Evolutionary conservation across 129 eudicot species (phyloP), one percentile per base, ranked within the genome.

Genomic region (Glebionis coronaria): DNA sequence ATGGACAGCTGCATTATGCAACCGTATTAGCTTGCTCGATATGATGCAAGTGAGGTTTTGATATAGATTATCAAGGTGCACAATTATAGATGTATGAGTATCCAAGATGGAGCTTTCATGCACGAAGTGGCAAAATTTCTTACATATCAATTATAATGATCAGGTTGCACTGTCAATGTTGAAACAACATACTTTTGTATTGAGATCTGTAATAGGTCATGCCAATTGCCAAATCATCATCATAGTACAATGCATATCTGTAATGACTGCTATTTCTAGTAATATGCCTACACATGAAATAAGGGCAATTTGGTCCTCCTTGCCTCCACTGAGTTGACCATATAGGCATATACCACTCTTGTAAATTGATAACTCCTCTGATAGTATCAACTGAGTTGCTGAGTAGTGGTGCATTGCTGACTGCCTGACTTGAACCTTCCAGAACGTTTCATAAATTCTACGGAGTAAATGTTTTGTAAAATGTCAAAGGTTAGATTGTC

Each of bases 1-100:
- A 14, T 19, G 76, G 53, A 6, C 25, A 55, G 29, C 28, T 61
- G 76, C 53, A 62, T 55, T 72, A 62, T 62, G 76, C 63, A 62
- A 40, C 38, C 27, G 1, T 35, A 38, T 38, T 52, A 53, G 9
- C 8, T 49, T 49, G 58, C 67, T 35, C 27, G 58, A 46, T 45
- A 15, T 70, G 56, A 44, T 69, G 46, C 28, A 56, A 56, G 42
- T 53, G 47, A 40, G 49, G 18, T 51, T 15, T 18, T 67, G 12
- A 31, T 67, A 4, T 31, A 29, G 46, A 67, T 52, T 52, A 31
- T 67, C 61, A 29, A 5, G 46, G 60, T 67, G 46, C 46, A n/a
- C 28, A 50, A 15, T 51, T 14, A 46, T 23, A 25, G 5, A n/a
- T 50, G 1, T 14, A 66, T 27, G 46, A 8, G 38, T 27, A 66